Evolutionary conservation across 164 flowering plant species (phyloP).

Genomic region (Houttuynia cordata): DNA sequence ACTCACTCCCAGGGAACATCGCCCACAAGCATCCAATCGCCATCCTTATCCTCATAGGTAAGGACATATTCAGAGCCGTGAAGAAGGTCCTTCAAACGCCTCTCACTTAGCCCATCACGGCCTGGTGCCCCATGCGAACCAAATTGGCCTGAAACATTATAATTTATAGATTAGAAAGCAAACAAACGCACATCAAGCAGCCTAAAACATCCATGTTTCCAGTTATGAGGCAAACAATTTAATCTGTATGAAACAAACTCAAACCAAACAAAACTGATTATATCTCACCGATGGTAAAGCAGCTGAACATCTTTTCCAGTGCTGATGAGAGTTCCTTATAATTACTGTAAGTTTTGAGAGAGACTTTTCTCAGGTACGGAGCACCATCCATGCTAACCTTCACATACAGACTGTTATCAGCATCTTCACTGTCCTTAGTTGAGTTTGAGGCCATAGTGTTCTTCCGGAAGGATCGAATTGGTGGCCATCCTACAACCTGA

Average conservation of each 20-base stretch:
- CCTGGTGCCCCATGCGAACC: conserved; percentile 39
- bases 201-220: background rate
- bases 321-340: conserved; percentile 65
- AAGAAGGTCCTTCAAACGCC: conserved; percentile 55
- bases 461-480: conserved; percentile 77
- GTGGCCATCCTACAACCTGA: conserved; percentile 95
- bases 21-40: conserved; percentile 93
- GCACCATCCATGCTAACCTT: conserved; percentile 96
- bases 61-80: conserved; percentile 80
- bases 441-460: conserved; percentile 54
- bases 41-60: conserved; percentile 82
- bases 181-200: background rate
- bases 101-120: conserved; percentile 43
- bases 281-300: conserved; percentile 62
- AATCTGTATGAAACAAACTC: background rate
- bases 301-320: conserved; percentile 85
- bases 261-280: background rate
- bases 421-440: conserved; percentile 32
- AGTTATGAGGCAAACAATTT: background rate
- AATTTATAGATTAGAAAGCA: conserved; percentile 1
- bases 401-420: conserved; percentile 51
- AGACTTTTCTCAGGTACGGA: conserved; percentile 79
- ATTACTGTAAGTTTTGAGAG: conserved; percentile 45
- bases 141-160: conserved; percentile 38
- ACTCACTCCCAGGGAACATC: conserved; percentile 95